These are phyloP conservation scores for Dryadomyces quercivorus DNA, from an alignment of 2,329 filamentous ascomycete species.

Conservation along the genomic window DNA sequence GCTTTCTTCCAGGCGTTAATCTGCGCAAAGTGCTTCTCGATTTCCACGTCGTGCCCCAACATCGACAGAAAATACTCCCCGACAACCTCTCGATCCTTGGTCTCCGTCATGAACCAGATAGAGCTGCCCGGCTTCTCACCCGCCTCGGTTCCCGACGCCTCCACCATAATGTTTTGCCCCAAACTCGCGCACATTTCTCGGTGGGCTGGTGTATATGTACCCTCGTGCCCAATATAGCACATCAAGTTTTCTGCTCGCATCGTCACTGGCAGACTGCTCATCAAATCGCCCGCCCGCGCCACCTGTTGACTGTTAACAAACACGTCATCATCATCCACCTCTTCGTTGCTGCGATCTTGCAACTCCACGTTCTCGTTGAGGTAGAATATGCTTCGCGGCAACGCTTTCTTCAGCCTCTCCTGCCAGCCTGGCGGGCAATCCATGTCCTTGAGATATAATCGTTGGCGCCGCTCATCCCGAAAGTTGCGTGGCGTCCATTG, in stretches of 20 bases:
- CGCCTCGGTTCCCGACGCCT: slow-evolving; percentile 61
- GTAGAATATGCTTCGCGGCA: slow-evolving; percentile 79
- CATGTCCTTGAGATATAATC: slow-evolving; percentile 93
- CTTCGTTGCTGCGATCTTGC: slow-evolving; percentile 15
- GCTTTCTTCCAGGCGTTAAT: slow-evolving; percentile 92
- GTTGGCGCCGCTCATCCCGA: slow-evolving; percentile 66
- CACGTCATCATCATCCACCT: slow-evolving; percentile 20
- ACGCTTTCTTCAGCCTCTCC: slow-evolving; percentile 61
- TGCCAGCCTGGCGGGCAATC: slow-evolving; percentile 87
- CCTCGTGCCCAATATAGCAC: slow-evolving; percentile 97
- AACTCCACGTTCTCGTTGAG: slow-evolving; percentile 65
- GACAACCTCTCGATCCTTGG: slow-evolving; percentile 78
- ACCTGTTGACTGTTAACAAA: slow-evolving; percentile 39
- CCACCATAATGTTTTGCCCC: slow-evolving; percentile 97
- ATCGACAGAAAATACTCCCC: slow-evolving; percentile 90
- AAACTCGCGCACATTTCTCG: slow-evolving; percentile 95
- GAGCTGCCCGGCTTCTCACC: slow-evolving; percentile 79
- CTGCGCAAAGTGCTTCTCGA: slow-evolving; percentile 94
- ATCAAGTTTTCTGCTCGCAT: slow-evolving; percentile 96
- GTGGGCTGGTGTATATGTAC: slow-evolving; percentile 90
- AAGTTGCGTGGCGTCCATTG: slow-evolving; percentile 70
- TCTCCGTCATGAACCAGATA: slow-evolving; percentile 98
- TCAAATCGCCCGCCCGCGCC: slow-evolving; percentile 75
- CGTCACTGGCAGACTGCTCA: slow-evolving; percentile 75
- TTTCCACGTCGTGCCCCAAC: slow-evolving; percentile 90